Evolutionary conservation across 208 protist species (phyloP).

Genomic region (Herpetomonas tarakana): DNA sequence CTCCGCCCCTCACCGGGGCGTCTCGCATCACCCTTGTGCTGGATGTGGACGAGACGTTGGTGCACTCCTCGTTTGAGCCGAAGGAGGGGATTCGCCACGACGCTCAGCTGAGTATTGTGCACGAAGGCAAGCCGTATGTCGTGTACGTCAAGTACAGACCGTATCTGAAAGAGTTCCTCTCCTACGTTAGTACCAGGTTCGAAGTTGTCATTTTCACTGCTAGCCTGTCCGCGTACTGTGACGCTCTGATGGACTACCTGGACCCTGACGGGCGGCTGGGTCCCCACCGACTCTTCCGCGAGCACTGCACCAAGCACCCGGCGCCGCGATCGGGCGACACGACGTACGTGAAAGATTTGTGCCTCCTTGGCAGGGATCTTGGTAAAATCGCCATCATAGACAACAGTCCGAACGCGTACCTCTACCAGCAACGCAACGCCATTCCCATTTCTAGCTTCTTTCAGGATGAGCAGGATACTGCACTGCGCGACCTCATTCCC

Average conservation of each 20-base stretch:
- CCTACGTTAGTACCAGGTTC: conserved; percentile 36
- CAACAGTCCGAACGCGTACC: conserved; percentile 61
- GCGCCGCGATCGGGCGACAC: conserved; percentile 9
- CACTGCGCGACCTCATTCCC: conserved; percentile 43
- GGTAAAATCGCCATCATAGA: conserved; percentile 46
- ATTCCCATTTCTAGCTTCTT: conserved; percentile 68
- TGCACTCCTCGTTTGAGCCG: conserved; percentile 42
- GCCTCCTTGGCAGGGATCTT: conserved; percentile 43
- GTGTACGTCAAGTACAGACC: conserved; percentile 56
- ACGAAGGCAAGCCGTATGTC: conserved; percentile 17
- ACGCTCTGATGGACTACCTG: conserved; percentile 43
- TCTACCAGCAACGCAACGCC: conserved; percentile 71
- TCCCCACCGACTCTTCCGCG: conserved; percentile 40
- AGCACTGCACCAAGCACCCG: conserved; percentile 38
- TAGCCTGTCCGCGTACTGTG: conserved; percentile 45
- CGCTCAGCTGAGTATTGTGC: conserved; percentile 21
- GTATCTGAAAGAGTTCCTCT: conserved; percentile 50
- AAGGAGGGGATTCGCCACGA: conserved; percentile 36
- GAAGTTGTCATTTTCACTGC: conserved; percentile 71
- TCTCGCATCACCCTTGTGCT: conserved; percentile 40
- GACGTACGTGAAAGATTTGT: conserved; percentile 65
- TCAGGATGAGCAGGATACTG: conserved; percentile 44
- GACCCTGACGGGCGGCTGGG: conserved; percentile 43
- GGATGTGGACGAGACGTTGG: conserved; percentile 55
- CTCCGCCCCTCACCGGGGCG: conserved; percentile 12